Base-by-base conservation (phyloP, 1,139 yeast species). In the Debaryomyces psychrophilus region DNA sequence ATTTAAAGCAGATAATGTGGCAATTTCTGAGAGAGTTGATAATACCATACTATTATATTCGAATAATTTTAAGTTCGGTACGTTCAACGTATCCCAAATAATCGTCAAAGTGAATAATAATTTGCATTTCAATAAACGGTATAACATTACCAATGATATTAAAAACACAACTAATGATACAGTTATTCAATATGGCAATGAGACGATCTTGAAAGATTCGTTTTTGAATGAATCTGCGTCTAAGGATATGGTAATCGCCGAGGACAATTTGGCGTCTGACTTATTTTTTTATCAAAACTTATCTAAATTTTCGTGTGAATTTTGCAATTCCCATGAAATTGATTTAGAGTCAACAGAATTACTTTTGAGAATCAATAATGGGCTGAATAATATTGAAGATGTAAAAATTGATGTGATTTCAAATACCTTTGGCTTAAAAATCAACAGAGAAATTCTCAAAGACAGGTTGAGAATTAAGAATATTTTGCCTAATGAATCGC, bases 41-140 rank as follows among this genome's bases (percentile, higher is more conserved):
- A 60, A 60, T n/a, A 46, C 27, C 2, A 46, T 71, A 5, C 56
- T 52, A 18, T 53, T 70, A 17, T 48, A 43, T 29, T 54, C 71
- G 1, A 60, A 56, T 31, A 48, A 55, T 11, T 65, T 69, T 44
- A 48, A 48, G 3, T 39, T 54, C 15, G 76, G 76, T 0, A 51
- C 53, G 11, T 68, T 65, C 47, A 50, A 48, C 11, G 66, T 69
- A 1, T 44, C 52, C 1, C 54, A 56, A 31, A 47, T 70, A 14
- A 44, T 41, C 1, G 42, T 70, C 5, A 45, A 44, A 6, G 44
- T 67, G 4, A 61, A 61, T 46, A 53, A 62, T 3, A 63, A 61
- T 23, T 50, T 65, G 15, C 47, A 38, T 9, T 53, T 62, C 33
- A 48, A 35, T 44, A 23, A 25, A 31, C 23, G 45, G 31, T 18